phyloP scores from a whole-genome alignment of 2,329 filamentous ascomycete genomes.

The Blastomyces emzantsi region DNA sequence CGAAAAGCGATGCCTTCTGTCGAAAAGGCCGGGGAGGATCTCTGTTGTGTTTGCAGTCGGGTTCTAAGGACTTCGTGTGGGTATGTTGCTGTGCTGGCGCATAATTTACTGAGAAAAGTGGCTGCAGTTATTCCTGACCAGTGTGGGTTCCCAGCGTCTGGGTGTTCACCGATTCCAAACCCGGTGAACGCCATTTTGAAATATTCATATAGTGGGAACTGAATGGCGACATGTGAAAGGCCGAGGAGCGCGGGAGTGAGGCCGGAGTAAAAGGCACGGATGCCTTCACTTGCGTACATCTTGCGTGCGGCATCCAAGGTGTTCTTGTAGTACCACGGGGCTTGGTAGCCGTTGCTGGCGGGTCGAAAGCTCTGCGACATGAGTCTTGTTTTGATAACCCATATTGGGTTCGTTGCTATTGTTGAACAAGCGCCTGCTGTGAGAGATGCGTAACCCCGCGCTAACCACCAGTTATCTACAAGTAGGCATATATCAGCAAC shows the following conservation, averaged over 20 bases:
- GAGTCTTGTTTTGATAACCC: slow-evolving; percentile 96
- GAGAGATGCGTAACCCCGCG: slow-evolving; percentile 83
- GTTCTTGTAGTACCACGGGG: slow-evolving; percentile 75
- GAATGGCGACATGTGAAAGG: slow-evolving; percentile 89
- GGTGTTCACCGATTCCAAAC: slow-evolving; percentile 68
- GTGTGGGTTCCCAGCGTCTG: slow-evolving; percentile 54
- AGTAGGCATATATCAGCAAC: slow-evolving; percentile 10
- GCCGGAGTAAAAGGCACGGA: slow-evolving; percentile 89
- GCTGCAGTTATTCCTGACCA: slow-evolving; percentile 79
- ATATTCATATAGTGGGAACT: slow-evolving; percentile 93
- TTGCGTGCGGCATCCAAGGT: slow-evolving; percentile 88
- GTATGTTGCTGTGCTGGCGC: slow-evolving; percentile 91
- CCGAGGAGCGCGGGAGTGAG: slow-evolving; percentile 86
- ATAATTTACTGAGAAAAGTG: slow-evolving; percentile 86
- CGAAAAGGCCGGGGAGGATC: slow-evolving; percentile 44
- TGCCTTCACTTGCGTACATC: slow-evolving; percentile 87
- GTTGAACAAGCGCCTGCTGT: slow-evolving; percentile 88
- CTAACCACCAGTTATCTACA: slow-evolving; percentile 63
- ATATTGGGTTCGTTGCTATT: slow-evolving; percentile 91
- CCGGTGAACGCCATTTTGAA: slow-evolving; percentile 88
- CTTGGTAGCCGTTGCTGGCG: slow-evolving; percentile 40
- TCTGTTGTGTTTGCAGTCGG: slow-evolving; percentile 83
- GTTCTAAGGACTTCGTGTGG: slow-evolving; percentile 95
- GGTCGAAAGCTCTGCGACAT: slow-evolving; percentile 69
- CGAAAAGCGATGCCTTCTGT: slow-evolving; percentile 46